Base-by-base conservation (phyloP, 148 eudicot genomes). In the Dianthus caryophyllus region DNA sequence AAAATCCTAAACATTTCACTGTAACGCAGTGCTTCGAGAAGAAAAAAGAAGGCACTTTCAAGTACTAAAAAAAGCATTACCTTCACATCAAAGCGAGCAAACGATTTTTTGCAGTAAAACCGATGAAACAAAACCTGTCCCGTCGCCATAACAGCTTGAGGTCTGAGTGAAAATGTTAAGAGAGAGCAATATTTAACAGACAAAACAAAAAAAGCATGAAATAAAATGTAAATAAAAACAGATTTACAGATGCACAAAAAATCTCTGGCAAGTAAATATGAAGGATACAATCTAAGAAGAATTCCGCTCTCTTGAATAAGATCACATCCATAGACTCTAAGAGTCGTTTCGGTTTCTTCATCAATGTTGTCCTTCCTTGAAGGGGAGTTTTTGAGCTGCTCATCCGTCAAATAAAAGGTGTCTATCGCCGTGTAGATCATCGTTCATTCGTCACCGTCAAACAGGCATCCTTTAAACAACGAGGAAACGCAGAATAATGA, bases 371-470 rank as follows among this genome's bases (percentile, higher is more conserved):
- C 96, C 79, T 89, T 89, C 66, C 88, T 75, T 31, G 98, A 93
- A 24, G 98, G 98, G 22, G 98, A 85, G 74, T 81, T 82, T 54
- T 68, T 57, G 31, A 93, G 71, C 80, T 89, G 84, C 74, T 93
- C 98, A 7, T 89, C 95, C 5, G 88, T 61, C 73, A 93, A 74
- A 75, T 93, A 93, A 73, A 93, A 93, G 1, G 98, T 89, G 72
- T 89, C 98, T 21, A 93, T 84, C 17, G 98, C 95, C 1, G 95
- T 93, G 81, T 89, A 93, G 61, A 93, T 87, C 98, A 93, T 93
- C 54, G 69, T 71, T 71, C 57, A 51, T 41, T 55, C 31, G 41
- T 41, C 18, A 44, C 22, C 27, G 12, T 30, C 58, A 38, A 64
- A 58, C 55, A 50, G 27, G 31, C 6, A 25, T 27, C 2, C 22